Base-by-base conservation (phyloP, 805 yeast species). In the Wickerhamiella kurtzmanii region DNA sequence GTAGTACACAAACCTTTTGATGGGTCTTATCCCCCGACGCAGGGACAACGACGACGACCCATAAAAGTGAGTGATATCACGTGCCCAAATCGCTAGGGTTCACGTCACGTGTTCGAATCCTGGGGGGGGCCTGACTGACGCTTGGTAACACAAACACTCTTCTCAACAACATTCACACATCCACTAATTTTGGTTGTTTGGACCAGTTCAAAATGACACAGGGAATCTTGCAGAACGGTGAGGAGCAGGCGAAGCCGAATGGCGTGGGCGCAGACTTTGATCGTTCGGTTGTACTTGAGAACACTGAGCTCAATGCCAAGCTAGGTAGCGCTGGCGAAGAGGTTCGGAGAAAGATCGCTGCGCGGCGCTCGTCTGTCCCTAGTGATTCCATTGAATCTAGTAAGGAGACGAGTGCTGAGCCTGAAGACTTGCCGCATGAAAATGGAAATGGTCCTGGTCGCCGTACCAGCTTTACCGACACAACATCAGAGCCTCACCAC, bases 261-360 rank as follows among this genome's bases (percentile, higher is more conserved):
- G 45, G 18, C 4, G n/a, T 28, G 8, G 35, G 13, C n/a, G 46
- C 38, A 37, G 39, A 32, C 41, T 57, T 57, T 45, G 63, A 61
- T 52, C 65, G 96, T 50, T 73, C 80, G 54, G 76, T 80, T 58
- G 96, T 87, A 17, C 76, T 81, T 48, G 78, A 75, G 53, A 87
- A 87, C 64, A 87, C 96, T 0, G 73, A 74, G 52, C 65, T 80
- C 55, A 87, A 87, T 60, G 81, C 95, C 0, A 43, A 50, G 45
- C 44, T 57, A 4, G 60, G 59, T 15, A 19, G 36, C 20, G 56
- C 50, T 35, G 60, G 59, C 49, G 51, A 46, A 25, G 51, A 48
- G 22, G 21, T 56, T 22, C 49, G 57, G 22, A 49, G 28, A 32
- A 22, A 44, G 42, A 35, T 47, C 40, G 42, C 36, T 37, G 22